phyloP scores from a whole-genome alignment of 225 moss, liverwort and hornwort species.

The Physcomitrium patens region DNA sequence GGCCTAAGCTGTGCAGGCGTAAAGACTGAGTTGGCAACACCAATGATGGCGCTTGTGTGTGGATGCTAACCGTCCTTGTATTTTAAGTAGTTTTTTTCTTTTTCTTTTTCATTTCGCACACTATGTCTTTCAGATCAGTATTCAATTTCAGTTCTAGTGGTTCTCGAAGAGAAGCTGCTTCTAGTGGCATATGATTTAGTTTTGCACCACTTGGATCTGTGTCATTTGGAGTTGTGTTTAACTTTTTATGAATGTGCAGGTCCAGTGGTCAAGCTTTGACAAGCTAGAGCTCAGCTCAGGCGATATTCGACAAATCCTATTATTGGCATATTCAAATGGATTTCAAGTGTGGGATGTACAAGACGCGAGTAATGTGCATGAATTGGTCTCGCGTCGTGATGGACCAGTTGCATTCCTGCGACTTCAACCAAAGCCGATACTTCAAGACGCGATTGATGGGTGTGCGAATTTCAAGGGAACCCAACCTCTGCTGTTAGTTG shows the following conservation, averaged over 20 bases:
- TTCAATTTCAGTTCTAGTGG: background rate
- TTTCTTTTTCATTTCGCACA: background rate
- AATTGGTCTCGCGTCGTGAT: slow-evolving; percentile 81
- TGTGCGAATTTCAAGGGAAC: slow-evolving; percentile 49
- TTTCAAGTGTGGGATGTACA: slow-evolving; percentile 94
- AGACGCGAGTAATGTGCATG: slow-evolving; percentile 74
- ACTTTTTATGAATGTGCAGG: slow-evolving; percentile 41
- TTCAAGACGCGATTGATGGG: slow-evolving; percentile 51
- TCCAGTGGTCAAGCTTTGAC: slow-evolving; percentile 84
- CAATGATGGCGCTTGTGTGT: background rate
- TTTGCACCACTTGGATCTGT: background rate
- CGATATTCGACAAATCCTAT: slow-evolving; percentile 67
- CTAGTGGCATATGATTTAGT: background rate
- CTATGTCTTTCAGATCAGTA: background rate
- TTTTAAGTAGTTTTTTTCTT: no score
- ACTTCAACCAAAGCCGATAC: slow-evolving; percentile 68
- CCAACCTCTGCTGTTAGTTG: slow-evolving; percentile 69
- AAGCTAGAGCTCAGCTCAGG: slow-evolving; percentile 74
- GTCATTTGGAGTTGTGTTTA: background rate
- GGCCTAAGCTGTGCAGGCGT: background rate
- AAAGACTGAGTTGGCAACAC: background rate
- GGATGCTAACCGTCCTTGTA: background rate
- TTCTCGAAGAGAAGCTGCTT: background rate
- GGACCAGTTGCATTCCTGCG: slow-evolving; percentile 78
- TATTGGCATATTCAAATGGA: slow-evolving; percentile 75